Conservation (phyloP, 352 stramenopile genomes). For the Globisporangium splendens region DNA sequence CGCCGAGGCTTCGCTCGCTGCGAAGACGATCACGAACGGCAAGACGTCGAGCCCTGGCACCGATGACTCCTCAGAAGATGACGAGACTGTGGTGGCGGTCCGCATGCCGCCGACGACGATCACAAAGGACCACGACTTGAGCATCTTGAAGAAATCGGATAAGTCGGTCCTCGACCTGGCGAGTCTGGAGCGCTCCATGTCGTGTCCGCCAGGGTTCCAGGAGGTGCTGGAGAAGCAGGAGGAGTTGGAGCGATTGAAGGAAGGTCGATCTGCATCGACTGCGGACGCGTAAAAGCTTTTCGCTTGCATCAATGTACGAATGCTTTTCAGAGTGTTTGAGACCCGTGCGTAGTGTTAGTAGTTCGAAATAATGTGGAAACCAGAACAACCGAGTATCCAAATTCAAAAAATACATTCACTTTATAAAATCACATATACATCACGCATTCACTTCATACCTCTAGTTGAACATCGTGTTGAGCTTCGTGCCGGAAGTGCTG, state of each 20-base stretch:
- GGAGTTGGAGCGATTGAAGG: constrained; percentile 14
- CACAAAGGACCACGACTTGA: constrained; percentile 76
- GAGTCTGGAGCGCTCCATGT: constrained; percentile 71
- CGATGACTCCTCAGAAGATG: constrained; percentile 12
- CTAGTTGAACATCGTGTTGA: constrained; percentile 25
- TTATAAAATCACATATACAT: neutral
- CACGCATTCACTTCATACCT: neutral
- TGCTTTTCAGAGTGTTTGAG: neutral
- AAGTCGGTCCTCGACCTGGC: constrained; percentile 70
- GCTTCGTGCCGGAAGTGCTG: constrained; percentile 40
- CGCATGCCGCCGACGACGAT: constrained; percentile 48
- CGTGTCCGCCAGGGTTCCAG: constrained; percentile 64
- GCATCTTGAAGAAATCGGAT: constrained; percentile 70
- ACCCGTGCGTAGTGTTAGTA: neutral
- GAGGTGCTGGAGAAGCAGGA: constrained; percentile 37
- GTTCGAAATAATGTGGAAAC: neutral
- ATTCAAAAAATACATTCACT: constrained; percentile 8
- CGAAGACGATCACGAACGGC: constrained; percentile 4
- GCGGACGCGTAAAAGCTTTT: neutral
- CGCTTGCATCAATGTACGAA: too few relatives aligned
- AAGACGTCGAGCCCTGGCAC: neutral
- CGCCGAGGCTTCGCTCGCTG: neutral
- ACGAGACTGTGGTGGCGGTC: constrained; percentile 15
- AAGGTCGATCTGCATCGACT: constrained; percentile 6
- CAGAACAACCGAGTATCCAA: neutral